Evolutionary conservation across 2,329 filamentous ascomycete genomes (phyloP), one percentile per base, ranked within the genome.

Genomic region (Elsinoe necatrix): DNA sequence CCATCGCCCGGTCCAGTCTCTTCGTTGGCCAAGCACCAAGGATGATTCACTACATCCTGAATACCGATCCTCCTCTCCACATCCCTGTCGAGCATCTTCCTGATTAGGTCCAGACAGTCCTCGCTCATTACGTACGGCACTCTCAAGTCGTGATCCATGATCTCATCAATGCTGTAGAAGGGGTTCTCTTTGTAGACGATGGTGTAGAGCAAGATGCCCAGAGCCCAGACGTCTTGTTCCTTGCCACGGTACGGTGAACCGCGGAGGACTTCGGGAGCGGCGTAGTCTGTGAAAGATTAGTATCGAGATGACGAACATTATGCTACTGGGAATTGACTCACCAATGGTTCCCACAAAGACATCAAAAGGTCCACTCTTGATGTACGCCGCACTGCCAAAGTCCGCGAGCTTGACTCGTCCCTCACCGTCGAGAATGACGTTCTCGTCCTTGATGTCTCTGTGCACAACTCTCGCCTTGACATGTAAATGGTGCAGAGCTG

Each of bases 141-240:
- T 48, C 93, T 83, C 58, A 98, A 77, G 64, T 96, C 92, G 66
- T 92, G 91, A 69, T 98, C 93, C 82, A 97, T 95, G 67, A 98
- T 98, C 76, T 98, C 93, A 71, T 98, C 93, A 66, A 97, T 93
- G 72, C 87, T 95, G 79, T 97, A 97, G 72, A 96, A 98, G 0
- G 93, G 92, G 68, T 98, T 98, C 74, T 98, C 93, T 74, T 97
- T 98, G 80, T 98, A 98, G 67, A 97, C 87, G 67, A 98, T 96
- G 25, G 93, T 98, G 76, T 98, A 98, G 12, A 98, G 82, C 23
- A 98, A 80, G 66, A 98, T 97, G 21, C 93, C 93, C 14, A 98
- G 80, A 0, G 93, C 93, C 93, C 93, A 98, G 27, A 98, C 90
- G 67, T 98, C 93, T 75, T 98, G 93, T 70, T 95, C 92, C 72